These are phyloP conservation scores for Stagonosporopsis vannaccii DNA, from an alignment of 2,329 filamentous ascomycete genomes.

Conservation along the genomic window DNA sequence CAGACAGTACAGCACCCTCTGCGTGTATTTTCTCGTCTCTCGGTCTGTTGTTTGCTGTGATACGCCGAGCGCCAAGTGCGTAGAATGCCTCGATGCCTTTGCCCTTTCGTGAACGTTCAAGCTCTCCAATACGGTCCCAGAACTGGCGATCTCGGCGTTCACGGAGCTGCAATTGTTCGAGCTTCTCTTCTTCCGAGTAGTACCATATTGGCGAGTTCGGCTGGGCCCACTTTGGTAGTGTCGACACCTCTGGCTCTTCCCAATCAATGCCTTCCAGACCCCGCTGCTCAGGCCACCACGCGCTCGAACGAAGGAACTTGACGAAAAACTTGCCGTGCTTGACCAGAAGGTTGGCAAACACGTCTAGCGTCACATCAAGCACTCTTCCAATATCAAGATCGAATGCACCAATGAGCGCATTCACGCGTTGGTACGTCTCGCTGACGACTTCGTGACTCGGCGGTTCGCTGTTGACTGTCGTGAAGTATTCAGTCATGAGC, in stretches of 20 bases:
- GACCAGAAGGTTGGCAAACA: conserved; percentile 91
- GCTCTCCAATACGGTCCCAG: conserved; percentile 78
- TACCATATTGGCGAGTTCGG: conserved; percentile 72
- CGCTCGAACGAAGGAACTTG: conserved; percentile 87
- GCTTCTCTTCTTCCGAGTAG: conserved; percentile 73
- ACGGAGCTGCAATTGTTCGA: conserved; percentile 63
- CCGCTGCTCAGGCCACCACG: conserved; percentile 88
- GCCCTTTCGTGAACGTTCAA: conserved; percentile 44
- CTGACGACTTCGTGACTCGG: conserved; percentile 79
- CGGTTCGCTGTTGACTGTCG: conserved; percentile 76
- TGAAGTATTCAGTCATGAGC: conserved; percentile 93
- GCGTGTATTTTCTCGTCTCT: conserved; percentile 41
- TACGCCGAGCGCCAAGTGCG: conserved; percentile 78
- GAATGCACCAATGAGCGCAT: conserved; percentile 94
- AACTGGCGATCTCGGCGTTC: conserved; percentile 75
- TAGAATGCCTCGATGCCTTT: conserved; percentile 83
- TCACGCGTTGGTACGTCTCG: conserved; percentile 89
- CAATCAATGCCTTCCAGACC: conserved; percentile 59
- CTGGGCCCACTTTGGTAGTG: conserved; percentile 85
- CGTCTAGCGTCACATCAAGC: conserved; percentile 91
- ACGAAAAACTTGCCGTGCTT: conserved; percentile 95
- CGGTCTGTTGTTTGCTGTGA: conserved; percentile 53
- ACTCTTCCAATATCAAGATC: conserved; percentile 95
- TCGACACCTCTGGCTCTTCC: conserved; percentile 62
- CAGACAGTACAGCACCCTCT: conserved; percentile 29